phyloP scores from a whole-genome alignment of 306 rosid species.

The Casuarina glauca region DNA sequence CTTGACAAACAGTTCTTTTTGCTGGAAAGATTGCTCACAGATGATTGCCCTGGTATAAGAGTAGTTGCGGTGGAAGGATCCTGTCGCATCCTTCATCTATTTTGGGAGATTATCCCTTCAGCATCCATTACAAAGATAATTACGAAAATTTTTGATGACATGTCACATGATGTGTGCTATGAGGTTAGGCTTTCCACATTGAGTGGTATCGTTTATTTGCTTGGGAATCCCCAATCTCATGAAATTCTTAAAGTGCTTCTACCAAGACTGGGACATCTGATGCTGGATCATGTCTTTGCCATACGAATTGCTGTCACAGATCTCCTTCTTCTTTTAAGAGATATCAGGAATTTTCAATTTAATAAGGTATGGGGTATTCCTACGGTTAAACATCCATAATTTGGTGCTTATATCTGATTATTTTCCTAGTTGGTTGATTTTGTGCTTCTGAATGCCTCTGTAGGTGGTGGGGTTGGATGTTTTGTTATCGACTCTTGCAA shows the following conservation, averaged over 20 bases:
- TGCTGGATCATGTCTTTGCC: slow-evolving; percentile 56
- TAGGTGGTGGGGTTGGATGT: slow-evolving; percentile 75
- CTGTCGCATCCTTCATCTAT: slow-evolving; percentile 76
- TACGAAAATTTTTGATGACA: slow-evolving; percentile 64
- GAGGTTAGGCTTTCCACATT: slow-evolving; percentile 84
- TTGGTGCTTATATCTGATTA: slow-evolving; percentile 8
- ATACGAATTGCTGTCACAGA: slow-evolving; percentile 61
- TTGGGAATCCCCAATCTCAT: slow-evolving; percentile 83
- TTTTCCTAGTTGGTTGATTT: slow-evolving; percentile 26
- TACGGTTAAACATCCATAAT: slow-evolving; percentile 7
- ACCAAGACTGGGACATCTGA: slow-evolving; percentile 78
- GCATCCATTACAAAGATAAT: slow-evolving; percentile 70
- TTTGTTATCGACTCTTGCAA: slow-evolving; percentile 58
- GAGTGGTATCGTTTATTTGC: slow-evolving; percentile 72
- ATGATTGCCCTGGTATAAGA: slow-evolving; percentile 77
- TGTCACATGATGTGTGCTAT: slow-evolving; percentile 65
- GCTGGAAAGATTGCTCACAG: slow-evolving; percentile 68
- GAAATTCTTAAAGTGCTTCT: slow-evolving; percentile 85
- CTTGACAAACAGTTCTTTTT: slow-evolving; percentile 79
- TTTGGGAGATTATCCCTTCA: slow-evolving; percentile 91
- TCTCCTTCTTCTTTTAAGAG: slow-evolving; percentile 68
- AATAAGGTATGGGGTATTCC: slow-evolving; percentile 54
- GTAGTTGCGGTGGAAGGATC: slow-evolving; percentile 91
- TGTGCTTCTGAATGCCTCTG: slow-evolving; percentile 21
- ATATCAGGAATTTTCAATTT: slow-evolving; percentile 72